A percentile compares a stretch with the other conserved stretches of the same genome.
phyloP scores from a whole-genome alignment of 192 early-diverging fungal species.

The Backusella sp. region DNA sequence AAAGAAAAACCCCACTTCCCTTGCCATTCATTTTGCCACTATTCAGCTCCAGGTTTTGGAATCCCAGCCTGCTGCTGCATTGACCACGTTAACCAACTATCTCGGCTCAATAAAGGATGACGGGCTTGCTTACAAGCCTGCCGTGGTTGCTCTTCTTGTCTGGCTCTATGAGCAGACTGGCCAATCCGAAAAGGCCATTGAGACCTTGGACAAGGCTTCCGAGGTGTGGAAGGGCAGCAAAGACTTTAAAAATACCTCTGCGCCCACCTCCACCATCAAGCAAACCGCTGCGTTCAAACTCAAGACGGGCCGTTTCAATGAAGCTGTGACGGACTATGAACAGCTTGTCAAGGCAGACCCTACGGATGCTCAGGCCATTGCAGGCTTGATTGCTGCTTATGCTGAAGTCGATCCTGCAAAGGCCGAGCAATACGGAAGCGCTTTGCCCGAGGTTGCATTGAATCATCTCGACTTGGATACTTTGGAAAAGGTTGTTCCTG shows the following conservation, averaged over 20 bases:
- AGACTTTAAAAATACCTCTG: conserved; percentile 12
- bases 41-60: conserved; percentile 57
- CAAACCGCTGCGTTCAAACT: conserved; percentile 72
- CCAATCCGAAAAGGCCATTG: conserved; percentile 56
- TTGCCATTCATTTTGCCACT: conserved; percentile 61
- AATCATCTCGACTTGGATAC: conserved; percentile 49
- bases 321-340: conserved; percentile 70
- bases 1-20: conserved; percentile 36
- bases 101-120: conserved; percentile 33
- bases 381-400: conserved; percentile 65
- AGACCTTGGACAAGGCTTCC: conserved; percentile 55
- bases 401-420: conserved; percentile 55
- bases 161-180: conserved; percentile 70
- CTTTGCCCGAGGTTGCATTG: conserved; percentile 46
- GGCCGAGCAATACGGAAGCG: conserved; percentile 64
- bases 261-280: conserved; percentile 46
- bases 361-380: conserved; percentile 58
- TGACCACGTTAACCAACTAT: conserved; percentile 46
- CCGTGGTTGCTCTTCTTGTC: conserved; percentile 64
- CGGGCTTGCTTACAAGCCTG: conserved; percentile 52
- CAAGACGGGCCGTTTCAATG: conserved; percentile 50
- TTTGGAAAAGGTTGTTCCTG: conserved; percentile 55
- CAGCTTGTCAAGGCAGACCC: conserved; percentile 67
- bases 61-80: conserved; percentile 47
- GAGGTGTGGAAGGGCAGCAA: conserved; percentile 51